A percentile compares a stretch with the other conserved stretches of the same genome.
These are phyloP conservation scores for Pachyrhizus erosus DNA, from an alignment of 306 rosid species.

Conservation along the genomic window DNA sequence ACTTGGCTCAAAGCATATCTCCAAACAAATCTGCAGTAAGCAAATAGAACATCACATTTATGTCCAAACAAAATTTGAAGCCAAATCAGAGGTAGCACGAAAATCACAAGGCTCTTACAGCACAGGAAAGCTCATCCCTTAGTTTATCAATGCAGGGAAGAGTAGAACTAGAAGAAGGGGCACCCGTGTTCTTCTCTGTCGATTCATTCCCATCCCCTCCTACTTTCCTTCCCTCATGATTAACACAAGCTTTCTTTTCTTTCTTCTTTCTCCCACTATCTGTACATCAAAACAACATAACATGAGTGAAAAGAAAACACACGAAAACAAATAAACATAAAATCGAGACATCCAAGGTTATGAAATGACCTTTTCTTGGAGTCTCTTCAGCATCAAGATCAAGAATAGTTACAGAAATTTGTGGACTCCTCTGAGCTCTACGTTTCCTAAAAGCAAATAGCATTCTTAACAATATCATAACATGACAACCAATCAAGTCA, in stretches of 20 bases:
- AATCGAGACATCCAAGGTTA: neutral
- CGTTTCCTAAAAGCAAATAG: constrained; percentile 66
- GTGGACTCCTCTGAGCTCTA: constrained; percentile 62
- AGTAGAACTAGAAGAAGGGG: constrained; percentile 46
- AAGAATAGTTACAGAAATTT: constrained; percentile 60
- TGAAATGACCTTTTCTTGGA: constrained; percentile 57
- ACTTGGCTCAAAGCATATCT: constrained; percentile 94
- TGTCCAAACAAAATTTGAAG: neutral
- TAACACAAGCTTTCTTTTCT: constrained; percentile 21
- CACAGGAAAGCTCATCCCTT: constrained; percentile 95
- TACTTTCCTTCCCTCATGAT: constrained; percentile 50
- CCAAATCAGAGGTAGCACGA: neutral
- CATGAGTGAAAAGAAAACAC: neutral
- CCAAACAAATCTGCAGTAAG: constrained; percentile 79
- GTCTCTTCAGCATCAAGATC: constrained; percentile 73
- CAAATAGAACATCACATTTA: constrained; percentile 11
- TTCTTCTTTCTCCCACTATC: constrained; percentile 55
- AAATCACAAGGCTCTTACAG: constrained; percentile 58
- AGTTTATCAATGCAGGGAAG: constrained; percentile 88
- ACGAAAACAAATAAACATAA: neutral
- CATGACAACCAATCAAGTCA: neutral
- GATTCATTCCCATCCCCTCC: constrained; percentile 34
- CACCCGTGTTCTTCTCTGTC: constrained; percentile 48
- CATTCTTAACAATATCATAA: neutral
- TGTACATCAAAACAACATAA: constrained; percentile 33